Evolutionary conservation across 345 rosid species (phyloP), one percentile per base, ranked within the genome.

Genomic region (Raphanus sativus): DNA sequence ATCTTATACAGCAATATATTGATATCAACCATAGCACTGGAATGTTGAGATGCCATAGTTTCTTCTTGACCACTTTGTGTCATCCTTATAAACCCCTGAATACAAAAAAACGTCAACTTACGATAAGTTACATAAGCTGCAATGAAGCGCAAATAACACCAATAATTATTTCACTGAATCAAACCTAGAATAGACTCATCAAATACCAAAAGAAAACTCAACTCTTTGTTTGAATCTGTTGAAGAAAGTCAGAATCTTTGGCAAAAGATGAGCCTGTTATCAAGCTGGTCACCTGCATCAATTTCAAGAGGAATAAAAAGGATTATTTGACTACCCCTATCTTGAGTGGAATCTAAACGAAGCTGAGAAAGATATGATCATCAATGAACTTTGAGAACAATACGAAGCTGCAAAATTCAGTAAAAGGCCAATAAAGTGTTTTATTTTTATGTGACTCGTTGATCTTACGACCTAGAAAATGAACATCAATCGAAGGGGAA

Each of bases 1-100:
- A 38, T 38, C 11, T 34, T 34, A 34, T 34, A 34, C 9, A 9
- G 11, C 12, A 8, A 85, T 24, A 85, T 80, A 76, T 88, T 86
- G 34, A 88, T 86, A 62, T 85, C 90, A 74, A 88, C 84, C 74
- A 81, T 79, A 33, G 89, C 75, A 75, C 80, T 79, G 17, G 85
- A 69, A 32, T 70, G 67, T 33, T 71, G 84, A 55, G 76, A 62
- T 71, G 76, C 85, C 67, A 80, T 71, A 74, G 74, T 54, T 29
- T 77, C 80, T 70, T 78, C 84, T 69, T 84, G 56, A 54, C 80
- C 77, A 76, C 66, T 74, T 62, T 75, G 71, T 62, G 64, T 87
- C 92, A 88, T 88, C 72, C 65, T 84, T 54, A 32, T 67, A 40
- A 58, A 60, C 42, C 54, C 77, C 74, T 61, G 59, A 2, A 61